Evolutionary conservation across 2,329 filamentous ascomycete genomes (phyloP).

Genomic region (Ophiosphaerella herpotricha): DNA sequence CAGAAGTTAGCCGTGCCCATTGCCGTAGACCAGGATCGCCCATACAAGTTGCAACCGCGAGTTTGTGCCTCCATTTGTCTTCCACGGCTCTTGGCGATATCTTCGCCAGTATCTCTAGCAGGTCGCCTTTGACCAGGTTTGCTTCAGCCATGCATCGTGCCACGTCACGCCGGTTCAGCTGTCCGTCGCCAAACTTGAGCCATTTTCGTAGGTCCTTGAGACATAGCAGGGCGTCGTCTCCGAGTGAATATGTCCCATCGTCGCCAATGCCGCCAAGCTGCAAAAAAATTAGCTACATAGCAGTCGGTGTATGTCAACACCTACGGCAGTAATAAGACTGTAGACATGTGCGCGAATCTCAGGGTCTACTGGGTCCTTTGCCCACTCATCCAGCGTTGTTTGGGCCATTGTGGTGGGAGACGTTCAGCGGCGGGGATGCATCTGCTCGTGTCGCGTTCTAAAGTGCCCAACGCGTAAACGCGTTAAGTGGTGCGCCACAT

Average conservation of each 20-base stretch:
- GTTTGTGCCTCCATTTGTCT: conserved; percentile 75
- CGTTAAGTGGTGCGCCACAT: conserved; percentile 38
- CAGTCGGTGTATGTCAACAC: conserved; percentile 32
- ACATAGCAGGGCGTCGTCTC: conserved; percentile 90
- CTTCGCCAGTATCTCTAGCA: conserved; percentile 83
- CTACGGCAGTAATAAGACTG: conserved; percentile 88
- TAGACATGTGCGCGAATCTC: conserved; percentile 93
- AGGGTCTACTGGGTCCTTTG: conserved; percentile 69
- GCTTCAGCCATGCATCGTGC: conserved; percentile 89
- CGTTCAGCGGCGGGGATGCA: conserved; percentile 8
- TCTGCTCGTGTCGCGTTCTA: conserved; percentile 14
- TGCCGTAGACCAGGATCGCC: rapidly evolving
- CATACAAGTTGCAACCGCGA: conserved; percentile 77
- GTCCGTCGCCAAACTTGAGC: conserved; percentile 93
- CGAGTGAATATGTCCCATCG: conserved; percentile 82
- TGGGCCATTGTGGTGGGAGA: conserved; percentile 43
- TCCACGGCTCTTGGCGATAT: conserved; percentile 72
- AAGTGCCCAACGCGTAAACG: conserved; percentile 36
- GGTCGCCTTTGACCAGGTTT: conserved; percentile 86
- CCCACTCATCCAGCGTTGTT: conserved; percentile 52
- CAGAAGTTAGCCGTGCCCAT: conserved; percentile 19
- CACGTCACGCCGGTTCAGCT: conserved; percentile 91
- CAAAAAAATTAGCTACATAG: conserved; percentile 14
- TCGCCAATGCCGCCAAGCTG: conserved; percentile 87
- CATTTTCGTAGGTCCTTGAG: conserved; percentile 93